Evolutionary conservation across 306 rosid genomes (phyloP), one percentile per base, ranked within the genome.

Genomic region (Quercus gilva): DNA sequence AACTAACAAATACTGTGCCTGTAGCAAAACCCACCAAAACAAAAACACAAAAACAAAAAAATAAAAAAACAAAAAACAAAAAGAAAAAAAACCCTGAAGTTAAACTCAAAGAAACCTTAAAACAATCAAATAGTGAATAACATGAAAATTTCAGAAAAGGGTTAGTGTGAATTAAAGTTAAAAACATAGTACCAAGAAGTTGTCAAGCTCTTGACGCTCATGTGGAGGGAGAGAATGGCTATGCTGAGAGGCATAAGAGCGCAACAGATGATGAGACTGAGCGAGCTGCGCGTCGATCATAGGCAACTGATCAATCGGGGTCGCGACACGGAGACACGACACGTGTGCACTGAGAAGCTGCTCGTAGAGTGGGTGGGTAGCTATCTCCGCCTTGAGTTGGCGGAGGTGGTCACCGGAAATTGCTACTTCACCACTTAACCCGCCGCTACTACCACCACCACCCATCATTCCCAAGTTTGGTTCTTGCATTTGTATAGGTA

Each of bases 231-330:
- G 86, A 33, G 94, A 69, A 51, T 84, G 97, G 61, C 81, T 80
- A 3, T 85, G 92, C 11, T 87, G 98, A 0, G 96, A 89, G 31
- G 92, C 86, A 68, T 91, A 89, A 31, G 99, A 88, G 20, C 97
- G 92, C 1, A 96, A 83, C 29, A 93, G 83, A 81, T 93, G 93
- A 56, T 93, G 96, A 10, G 97, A 90, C 35, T 93, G 99, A 2
- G 94, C 76, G n/a, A 96, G 76, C 97, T 96, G 99, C 5, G 98
- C 90, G 10, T 96, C 99, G 61, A 96, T 93, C 51, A 96, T 61
- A 0, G 98, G 99, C 53, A 96, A 75, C 90, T 96, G 97, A 59
- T 96, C 99, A 77, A 95, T 91, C 4, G 99, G 99, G 14, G 99
- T 96, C 19, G 99, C 99, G 2, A 96, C 99, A 0, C 98, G 89